Evolutionary conservation across 352 stramenopile species (phyloP), one percentile per base, ranked within the genome.

Genomic region (Pythium vanterpoolii): DNA sequence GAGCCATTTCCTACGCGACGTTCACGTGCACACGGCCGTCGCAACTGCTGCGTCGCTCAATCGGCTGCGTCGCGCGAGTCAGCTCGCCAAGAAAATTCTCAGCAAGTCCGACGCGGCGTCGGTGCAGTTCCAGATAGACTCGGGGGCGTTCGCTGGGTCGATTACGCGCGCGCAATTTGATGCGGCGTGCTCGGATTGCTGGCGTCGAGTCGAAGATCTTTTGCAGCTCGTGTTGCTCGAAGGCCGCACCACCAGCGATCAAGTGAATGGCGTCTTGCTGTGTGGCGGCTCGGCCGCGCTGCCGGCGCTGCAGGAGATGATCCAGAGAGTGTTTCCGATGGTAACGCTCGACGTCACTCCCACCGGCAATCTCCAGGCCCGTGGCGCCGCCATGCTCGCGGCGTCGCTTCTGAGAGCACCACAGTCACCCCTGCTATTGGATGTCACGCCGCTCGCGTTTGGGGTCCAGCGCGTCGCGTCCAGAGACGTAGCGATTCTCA

Each of bases 31-130:
- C 11, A 14, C 42, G 7, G 43, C 38, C 16, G 26, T 38, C 13
- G 13, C 45, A n/a, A 55, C 10, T 28, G 19, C 21, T 23, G 49
- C 21, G 53, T 59, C 23, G 16, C 42, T 47, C 23, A 40, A 50
- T 19, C 58, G 34, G 1, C 42, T 83, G 2, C 71, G 60, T 21
- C 72, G 69, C 45, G 72, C 64, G 14, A 74, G 64, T 36, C 55
- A 67, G 11, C 56, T 86, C 7, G 76, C 73, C 1, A 75, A 81
- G 60, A 74, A 72, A 48, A 67, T 86, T 9, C 67, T 86, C 5
- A 73, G 68, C 13, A 71, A 28, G 10, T 79, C 73, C 2, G 36
- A 52, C 2, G 67, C 50, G 21, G 72, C 66, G 16, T 54, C 61
- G 3, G 69, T 86, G 18, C 59, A 72, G 43, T 51, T 86, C 19